Evolutionary conservation across 176 grass and related monocot species (phyloP).

Genomic region (Microstegium vimineum): DNA sequence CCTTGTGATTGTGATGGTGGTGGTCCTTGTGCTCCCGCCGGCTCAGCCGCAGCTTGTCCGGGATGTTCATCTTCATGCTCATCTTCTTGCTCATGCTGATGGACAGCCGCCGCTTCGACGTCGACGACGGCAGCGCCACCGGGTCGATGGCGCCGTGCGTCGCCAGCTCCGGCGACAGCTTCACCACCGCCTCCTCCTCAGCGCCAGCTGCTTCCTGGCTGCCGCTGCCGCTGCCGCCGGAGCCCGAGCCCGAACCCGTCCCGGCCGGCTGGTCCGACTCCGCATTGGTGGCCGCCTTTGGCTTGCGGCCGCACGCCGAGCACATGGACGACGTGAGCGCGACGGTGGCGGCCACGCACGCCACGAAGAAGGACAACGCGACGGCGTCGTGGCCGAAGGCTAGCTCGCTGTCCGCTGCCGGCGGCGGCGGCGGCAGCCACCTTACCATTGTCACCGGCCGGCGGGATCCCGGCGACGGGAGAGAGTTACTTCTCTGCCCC

Average conservation of each 20-base stretch:
- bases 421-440: conserved; percentile 31
- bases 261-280: not conserved
- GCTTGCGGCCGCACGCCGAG: conserved; percentile 66
- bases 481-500: not conserved
- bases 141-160: conserved; percentile 67
- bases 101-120: conserved; percentile 52
- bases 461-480: conserved; percentile 8
- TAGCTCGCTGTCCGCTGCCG: conserved; percentile 7
- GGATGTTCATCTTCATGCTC: conserved; percentile 59
- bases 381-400: conserved; percentile 27
- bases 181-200: conserved; percentile 28
- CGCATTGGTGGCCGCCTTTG: conserved; percentile 31
- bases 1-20: conserved; percentile 1
- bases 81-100: conserved; percentile 47
- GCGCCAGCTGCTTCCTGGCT: not conserved
- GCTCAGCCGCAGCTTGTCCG: conserved; percentile 66
- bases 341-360: conserved; percentile 50
- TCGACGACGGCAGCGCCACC: conserved; percentile 23
- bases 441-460: conserved; percentile 51
- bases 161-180: conserved; percentile 45
- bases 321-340: conserved; percentile 61
- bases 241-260: not conserved
- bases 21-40: conserved; percentile 53
- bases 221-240: conserved; percentile 13
- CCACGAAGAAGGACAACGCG: conserved; percentile 41